Evolutionary conservation across 768 basidiomycete species (phyloP).

Genomic region (Symmetrospora coprosmae): DNA sequence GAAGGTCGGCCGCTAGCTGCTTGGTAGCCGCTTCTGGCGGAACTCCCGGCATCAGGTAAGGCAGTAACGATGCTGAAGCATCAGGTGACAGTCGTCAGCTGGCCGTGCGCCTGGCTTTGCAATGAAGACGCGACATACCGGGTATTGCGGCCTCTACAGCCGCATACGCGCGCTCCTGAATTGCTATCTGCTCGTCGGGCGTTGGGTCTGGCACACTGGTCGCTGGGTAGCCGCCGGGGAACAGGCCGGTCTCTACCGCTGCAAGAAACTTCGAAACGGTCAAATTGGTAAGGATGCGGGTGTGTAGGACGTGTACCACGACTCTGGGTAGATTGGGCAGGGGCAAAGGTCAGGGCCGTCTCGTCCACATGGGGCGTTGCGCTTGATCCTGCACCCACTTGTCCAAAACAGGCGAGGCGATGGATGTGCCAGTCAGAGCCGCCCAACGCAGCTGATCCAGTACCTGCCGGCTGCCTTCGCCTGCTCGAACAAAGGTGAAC

Average conservation of each 20-base stretch:
- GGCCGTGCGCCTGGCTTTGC: neutral
- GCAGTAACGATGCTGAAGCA: slow-evolving; percentile 27
- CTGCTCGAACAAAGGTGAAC: neutral
- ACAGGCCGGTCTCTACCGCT: slow-evolving; percentile 55
- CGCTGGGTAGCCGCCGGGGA: slow-evolving; percentile 71
- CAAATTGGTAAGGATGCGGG: slow-evolving; percentile 44
- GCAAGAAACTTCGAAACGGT: slow-evolving; percentile 48
- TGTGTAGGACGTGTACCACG: slow-evolving; percentile 53
- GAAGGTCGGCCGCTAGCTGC: slow-evolving; percentile 25
- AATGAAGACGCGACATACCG: slow-evolving; percentile 30
- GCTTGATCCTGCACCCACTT: slow-evolving; percentile 3
- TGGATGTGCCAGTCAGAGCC: neutral
- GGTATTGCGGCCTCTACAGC: slow-evolving; percentile 42
- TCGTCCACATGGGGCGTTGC: slow-evolving; percentile 44
- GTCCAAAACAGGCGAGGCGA: slow-evolving; percentile 10
- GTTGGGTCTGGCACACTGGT: slow-evolving; percentile 60
- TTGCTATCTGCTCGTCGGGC: slow-evolving; percentile 54
- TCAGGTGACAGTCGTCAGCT: neutral
- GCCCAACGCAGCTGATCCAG: slow-evolving; percentile 1
- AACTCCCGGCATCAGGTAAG: neutral
- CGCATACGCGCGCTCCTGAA: slow-evolving; percentile 42
- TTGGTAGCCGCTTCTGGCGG: neutral
- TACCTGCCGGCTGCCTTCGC: neutral
- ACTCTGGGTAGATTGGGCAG: slow-evolving; percentile 52
- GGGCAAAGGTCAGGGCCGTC: slow-evolving; percentile 42